Conservation (phyloP, 73 alveolate species). For the Paramecium tetraurelia region DNA sequence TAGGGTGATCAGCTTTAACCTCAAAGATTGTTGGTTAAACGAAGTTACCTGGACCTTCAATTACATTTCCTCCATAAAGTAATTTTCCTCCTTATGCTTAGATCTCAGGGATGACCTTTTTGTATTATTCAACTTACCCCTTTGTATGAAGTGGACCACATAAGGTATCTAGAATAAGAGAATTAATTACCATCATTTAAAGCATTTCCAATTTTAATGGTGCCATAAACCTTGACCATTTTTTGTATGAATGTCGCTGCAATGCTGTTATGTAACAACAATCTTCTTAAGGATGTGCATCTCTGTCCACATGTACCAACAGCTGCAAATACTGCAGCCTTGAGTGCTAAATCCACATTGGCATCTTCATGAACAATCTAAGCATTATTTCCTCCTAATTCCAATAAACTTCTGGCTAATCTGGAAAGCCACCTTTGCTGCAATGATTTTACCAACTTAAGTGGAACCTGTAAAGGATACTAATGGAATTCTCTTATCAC, state of each 20-base stretch:
- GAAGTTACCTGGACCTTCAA: slow-evolving; percentile 82
- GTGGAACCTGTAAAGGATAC: slow-evolving; percentile 90
- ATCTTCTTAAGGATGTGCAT: slow-evolving; percentile 89
- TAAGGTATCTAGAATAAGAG: slow-evolving; percentile 53
- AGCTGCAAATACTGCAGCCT: slow-evolving; percentile 83
- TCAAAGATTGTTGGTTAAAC: slow-evolving; percentile 88
- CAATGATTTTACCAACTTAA: slow-evolving; percentile 72
- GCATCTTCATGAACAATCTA: slow-evolving; percentile 86
- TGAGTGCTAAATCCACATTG: slow-evolving; percentile 79
- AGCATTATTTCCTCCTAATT: slow-evolving; percentile 94
- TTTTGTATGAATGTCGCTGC: slow-evolving; percentile 62
- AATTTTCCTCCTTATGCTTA: slow-evolving; percentile 84
- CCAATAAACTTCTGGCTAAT: slow-evolving; percentile 85
- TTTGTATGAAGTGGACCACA: slow-evolving; percentile 89
- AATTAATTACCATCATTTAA: slow-evolving; percentile 60
- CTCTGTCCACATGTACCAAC: slow-evolving; percentile 94
- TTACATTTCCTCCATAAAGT: slow-evolving; percentile 76
- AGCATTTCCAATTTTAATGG: slow-evolving; percentile 77
- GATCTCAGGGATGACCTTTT: slow-evolving; percentile 71
- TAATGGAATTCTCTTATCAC: slow-evolving; percentile 80
- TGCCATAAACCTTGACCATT: slow-evolving; percentile 65
- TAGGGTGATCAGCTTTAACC: slow-evolving; percentile 71
- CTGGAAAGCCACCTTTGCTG: slow-evolving; percentile 74
- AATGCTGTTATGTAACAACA: neutral
- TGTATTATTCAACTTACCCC: slow-evolving; percentile 72